These are phyloP conservation scores for Eimeria maxima DNA, from an alignment of 169 alveolate genomes.

Conservation along the genomic window DNA sequence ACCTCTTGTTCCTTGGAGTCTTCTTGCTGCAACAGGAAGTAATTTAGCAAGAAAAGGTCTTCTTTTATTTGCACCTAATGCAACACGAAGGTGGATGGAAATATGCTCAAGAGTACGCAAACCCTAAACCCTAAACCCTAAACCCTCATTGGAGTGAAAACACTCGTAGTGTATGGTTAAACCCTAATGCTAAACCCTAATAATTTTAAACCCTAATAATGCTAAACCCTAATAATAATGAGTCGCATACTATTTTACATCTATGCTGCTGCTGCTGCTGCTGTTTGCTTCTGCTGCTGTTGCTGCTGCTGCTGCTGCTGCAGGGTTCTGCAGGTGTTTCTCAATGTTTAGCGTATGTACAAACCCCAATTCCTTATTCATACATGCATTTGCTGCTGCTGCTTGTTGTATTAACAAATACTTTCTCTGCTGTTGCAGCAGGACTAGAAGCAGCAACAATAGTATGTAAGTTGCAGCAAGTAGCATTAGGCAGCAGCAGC, in stretches of 20 bases:
- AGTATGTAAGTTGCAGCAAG: constrained; percentile 64
- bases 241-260: too few species aligned
- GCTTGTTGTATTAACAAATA: constrained; percentile 14
- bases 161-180: too few species aligned
- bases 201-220: not conserved
- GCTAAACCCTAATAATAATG: not conserved
- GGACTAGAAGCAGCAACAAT: constrained; percentile 60
- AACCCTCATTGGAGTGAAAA: not conserved
- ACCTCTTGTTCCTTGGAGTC: constrained; percentile 68
- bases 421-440: constrained; percentile 1
- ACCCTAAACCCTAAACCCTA: constrained; percentile 28
- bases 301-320: constrained; percentile 19
- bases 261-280: constrained; percentile 28
- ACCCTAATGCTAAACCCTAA: too few species aligned
- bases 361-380: constrained; percentile 77
- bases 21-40: constrained; percentile 36
- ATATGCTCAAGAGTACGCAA: constrained; percentile 71
- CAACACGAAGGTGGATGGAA: constrained; percentile 81
- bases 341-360: constrained; percentile 80
- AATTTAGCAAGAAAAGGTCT: constrained; percentile 57
- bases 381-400: constrained; percentile 69
- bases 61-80: constrained; percentile 71
- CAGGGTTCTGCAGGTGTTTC: constrained; percentile 75
- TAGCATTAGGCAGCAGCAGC: not conserved
- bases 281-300: constrained; percentile 39